phyloP scores from a whole-genome alignment of 495 filamentous ascomycete genomes.

The Daldinia grandis region DNA sequence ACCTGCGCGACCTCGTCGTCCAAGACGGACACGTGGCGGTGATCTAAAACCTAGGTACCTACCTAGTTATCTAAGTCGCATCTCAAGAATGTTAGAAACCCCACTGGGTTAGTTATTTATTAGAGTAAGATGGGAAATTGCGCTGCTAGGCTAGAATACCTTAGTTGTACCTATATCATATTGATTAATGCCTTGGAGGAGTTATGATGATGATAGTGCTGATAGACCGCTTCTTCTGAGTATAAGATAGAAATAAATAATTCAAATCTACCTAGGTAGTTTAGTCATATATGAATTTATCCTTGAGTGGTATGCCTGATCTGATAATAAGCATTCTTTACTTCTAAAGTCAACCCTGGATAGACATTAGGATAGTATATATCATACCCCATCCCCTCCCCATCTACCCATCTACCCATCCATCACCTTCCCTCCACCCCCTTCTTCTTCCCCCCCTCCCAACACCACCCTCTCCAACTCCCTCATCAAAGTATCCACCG shows the following conservation, averaged over 20 bases:
- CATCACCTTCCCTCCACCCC: not conserved
- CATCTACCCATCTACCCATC: no score
- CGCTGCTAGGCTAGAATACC: not conserved
- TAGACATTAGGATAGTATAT: not conserved
- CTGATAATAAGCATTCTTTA: not conserved
- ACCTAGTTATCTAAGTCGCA: not conserved
- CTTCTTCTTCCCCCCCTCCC: not conserved
- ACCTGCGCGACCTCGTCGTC: slow-evolving; percentile 56
- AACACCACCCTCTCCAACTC: slow-evolving; percentile 45
- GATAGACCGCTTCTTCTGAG: not conserved
- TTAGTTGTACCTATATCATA: no score
- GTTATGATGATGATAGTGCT: not conserved
- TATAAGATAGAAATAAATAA: not conserved
- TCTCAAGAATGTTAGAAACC: not conserved
- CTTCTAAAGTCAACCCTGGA: not conserved
- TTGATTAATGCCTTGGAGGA: not conserved
- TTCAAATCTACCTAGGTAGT: not conserved
- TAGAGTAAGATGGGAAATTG: not conserved
- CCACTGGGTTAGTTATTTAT: not conserved
- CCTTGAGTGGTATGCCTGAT: not conserved
- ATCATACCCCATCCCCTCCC: not conserved
- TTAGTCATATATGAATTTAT: not conserved
- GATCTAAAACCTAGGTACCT: not conserved
- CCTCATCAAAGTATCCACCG: slow-evolving; percentile 59
- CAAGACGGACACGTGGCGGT: slow-evolving; percentile 52